A percentile compares a stretch with the other conserved stretches of the same genome.
Conservation (phyloP, 2,329 filamentous ascomycete genomes). For the Diaporthe vexans region DNA sequence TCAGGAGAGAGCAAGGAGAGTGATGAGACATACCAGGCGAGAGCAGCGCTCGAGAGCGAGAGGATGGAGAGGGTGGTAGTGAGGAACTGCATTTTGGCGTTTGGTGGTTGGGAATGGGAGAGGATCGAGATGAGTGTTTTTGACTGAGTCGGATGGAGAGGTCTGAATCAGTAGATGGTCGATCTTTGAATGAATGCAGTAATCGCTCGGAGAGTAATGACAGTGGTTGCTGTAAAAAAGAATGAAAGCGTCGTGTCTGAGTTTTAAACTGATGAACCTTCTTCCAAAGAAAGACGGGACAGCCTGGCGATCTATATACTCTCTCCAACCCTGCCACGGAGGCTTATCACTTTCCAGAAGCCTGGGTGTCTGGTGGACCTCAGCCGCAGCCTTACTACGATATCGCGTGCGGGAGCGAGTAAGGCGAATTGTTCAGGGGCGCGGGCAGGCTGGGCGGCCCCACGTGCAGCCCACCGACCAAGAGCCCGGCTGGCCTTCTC, state of each 20-base stretch:
- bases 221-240: neutral
- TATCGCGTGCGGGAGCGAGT: slow-evolving; percentile 3
- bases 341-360: neutral
- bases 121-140: neutral
- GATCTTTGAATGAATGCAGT: slow-evolving; percentile 4
- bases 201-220: neutral
- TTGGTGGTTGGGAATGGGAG: neutral
- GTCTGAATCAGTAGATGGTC: neutral
- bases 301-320: slow-evolving; percentile 21
- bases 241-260: neutral
- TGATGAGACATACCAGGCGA: slow-evolving; percentile 5
- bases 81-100: slow-evolving; percentile 17
- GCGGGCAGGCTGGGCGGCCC: neutral
- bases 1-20: neutral
- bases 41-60: slow-evolving; percentile 5
- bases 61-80: slow-evolving; percentile 8
- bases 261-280: slow-evolving; percentile 4
- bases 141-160: neutral
- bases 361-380: neutral
- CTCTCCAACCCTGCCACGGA: neutral
- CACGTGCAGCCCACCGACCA: slow-evolving; percentile 19
- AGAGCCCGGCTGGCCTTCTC: neutral
- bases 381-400: slow-evolving; percentile 15
- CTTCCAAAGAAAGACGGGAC: neutral
- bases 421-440: slow-evolving; percentile 24